These are phyloP conservation scores for Fusarium ambrosium DNA, from an alignment of 2,329 filamentous ascomycete genomes.

Conservation along the genomic window DNA sequence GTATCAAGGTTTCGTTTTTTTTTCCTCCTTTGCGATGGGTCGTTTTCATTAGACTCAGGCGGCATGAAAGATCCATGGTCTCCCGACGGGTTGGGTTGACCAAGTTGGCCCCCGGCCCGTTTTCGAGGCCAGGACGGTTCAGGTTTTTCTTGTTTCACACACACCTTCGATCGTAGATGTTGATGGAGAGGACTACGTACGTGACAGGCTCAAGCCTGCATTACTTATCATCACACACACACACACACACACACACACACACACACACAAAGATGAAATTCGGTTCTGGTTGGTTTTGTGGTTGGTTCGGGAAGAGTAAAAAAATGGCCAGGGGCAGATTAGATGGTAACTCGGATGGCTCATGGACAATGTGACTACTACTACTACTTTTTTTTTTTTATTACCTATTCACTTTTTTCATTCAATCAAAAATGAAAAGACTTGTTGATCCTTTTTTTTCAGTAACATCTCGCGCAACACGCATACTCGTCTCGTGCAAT, in stretches of 20 bases:
- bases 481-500: background rate
- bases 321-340: conserved; percentile 22
- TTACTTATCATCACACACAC: background rate
- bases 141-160: conserved; percentile 27
- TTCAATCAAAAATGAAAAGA: background rate
- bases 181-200: conserved; percentile 17
- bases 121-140: conserved; percentile 26
- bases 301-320: conserved; percentile 31
- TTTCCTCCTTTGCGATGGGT: conserved; percentile 34
- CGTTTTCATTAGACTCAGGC: conserved; percentile 47
- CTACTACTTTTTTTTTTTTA: background rate
- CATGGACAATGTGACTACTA: conserved; percentile 37
- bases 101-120: conserved; percentile 9
- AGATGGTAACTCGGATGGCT: conserved; percentile 25
- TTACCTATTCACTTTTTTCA: conserved; percentile 6
- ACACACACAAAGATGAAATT: conserved; percentile 10
- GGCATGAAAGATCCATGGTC: conserved; percentile 35
- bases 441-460: background rate
- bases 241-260: no score
- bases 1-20: conserved; percentile 20
- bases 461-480: background rate
- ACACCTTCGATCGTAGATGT: conserved; percentile 31
- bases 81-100: conserved; percentile 15
- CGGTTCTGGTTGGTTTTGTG: conserved; percentile 6
- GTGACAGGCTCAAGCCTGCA: conserved; percentile 1